Percentiles rank a stretch among this genome's conserved stretches.
phyloP scores from a whole-genome alignment of 345 rosid species.

The Reutealis trisperma region DNA sequence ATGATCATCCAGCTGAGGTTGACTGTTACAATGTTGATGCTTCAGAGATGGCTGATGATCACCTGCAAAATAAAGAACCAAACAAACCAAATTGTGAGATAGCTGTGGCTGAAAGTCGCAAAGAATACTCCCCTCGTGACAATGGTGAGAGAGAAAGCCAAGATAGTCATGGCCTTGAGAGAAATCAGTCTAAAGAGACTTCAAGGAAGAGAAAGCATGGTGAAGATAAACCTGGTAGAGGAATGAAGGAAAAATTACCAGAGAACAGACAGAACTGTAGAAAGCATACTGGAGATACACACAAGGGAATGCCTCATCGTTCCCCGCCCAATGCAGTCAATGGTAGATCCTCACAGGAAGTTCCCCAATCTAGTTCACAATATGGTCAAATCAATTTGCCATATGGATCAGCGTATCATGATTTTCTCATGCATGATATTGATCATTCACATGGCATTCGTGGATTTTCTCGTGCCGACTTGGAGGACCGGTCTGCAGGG shows the following conservation, averaged over 20 bases:
- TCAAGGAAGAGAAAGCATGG: constrained; percentile 27
- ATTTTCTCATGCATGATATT: constrained; percentile 27
- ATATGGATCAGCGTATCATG: constrained; percentile 35
- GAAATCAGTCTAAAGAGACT: constrained; percentile 35
- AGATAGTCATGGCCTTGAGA: constrained; percentile 25
- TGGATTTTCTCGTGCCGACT: constrained; percentile 28
- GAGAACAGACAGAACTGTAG: constrained; percentile 30
- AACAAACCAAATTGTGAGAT: constrained; percentile 23
- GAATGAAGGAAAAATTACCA: constrained; percentile 29
- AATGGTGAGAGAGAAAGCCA: constrained; percentile 27
- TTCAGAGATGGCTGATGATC: constrained; percentile 21
- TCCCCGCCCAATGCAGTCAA: constrained; percentile 17
- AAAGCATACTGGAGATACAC: constrained; percentile 32
- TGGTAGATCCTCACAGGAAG: constrained; percentile 33
- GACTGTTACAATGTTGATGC: constrained; percentile 12
- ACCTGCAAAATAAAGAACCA: constrained; percentile 31
- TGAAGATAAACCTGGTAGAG: constrained; percentile 30
- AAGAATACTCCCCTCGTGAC: constrained; percentile 11
- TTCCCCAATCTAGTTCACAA: constrained; percentile 15
- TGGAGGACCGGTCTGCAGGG: constrained; percentile 30
- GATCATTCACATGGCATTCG: constrained; percentile 28
- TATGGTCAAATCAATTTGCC: no score
- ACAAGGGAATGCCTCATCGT: constrained; percentile 12
- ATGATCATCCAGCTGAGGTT: constrained; percentile 29
- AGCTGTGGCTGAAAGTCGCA: constrained; percentile 1